A percentile compares a stretch with the other conserved stretches of the same genome.
Evolutionary conservation across 176 grass and related monocot species (phyloP).

Genomic region (Cenchrus fungigraminus): DNA sequence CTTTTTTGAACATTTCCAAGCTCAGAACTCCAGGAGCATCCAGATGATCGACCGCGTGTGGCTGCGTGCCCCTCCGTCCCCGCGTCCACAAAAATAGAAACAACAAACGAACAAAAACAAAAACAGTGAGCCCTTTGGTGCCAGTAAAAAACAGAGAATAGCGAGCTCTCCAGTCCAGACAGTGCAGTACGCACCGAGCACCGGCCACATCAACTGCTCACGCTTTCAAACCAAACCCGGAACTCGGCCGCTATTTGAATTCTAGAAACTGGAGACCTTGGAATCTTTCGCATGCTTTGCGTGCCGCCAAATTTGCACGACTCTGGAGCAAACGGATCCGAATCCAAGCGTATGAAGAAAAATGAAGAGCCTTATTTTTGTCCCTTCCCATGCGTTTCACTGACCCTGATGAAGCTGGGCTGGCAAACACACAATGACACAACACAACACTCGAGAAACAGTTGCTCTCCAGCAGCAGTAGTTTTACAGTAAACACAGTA

Average conservation of each 20-base stretch:
- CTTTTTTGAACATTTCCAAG: background rate
- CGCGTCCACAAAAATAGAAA: background rate
- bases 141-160: conserved; percentile 2
- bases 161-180: conserved; percentile 14
- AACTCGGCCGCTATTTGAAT: conserved; percentile 34
- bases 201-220: background rate
- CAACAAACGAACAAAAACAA: conserved; percentile 19
- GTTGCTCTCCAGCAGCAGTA: background rate
- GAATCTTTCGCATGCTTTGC: conserved; percentile 26
- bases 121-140: background rate
- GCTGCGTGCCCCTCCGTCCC: background rate
- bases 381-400: background rate
- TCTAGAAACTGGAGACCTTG: conserved; percentile 48
- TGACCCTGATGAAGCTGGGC: background rate
- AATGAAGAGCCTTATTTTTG: background rate
- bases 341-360: background rate
- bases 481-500: background rate
- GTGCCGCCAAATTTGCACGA: background rate
- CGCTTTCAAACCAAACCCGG: conserved; percentile 1
- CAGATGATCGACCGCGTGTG: too few relatives aligned
- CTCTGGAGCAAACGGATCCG: conserved; percentile 20
- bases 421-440: background rate
- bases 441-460: conserved; percentile 14
- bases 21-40: too few relatives aligned
- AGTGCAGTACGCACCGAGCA: conserved; percentile 17